Base-by-base conservation (phyloP, 2,329 filamentous ascomycete species). In the Epichloe gansuensis region DNA sequence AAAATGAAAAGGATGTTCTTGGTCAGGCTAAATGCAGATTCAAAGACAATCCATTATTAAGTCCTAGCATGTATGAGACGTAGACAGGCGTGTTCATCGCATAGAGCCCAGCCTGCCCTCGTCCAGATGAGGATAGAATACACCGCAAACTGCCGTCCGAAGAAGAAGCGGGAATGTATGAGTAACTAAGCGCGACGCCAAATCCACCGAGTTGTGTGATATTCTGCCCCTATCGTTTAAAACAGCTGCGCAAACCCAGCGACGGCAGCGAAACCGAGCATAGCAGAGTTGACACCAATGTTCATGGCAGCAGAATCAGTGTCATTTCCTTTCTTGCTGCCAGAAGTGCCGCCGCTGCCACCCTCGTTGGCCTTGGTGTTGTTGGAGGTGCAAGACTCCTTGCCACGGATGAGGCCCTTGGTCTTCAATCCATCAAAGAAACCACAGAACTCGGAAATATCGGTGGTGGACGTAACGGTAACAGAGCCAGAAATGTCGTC, bases 401-500 rank as follows among this genome's bases (percentile, higher is more conserved):
- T 57, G 58, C 78, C 80, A 52, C 67, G 61, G 45, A 71, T 65
- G 49, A 72, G 67, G 50, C 66, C 69, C 51, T 69, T 67, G 15
- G 67, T 55, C 57, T 66, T 65, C 37, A 63, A 58, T 38, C 75
- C 65, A 56, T 73, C 63, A 54, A 80, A 67, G 67, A 86, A 79
- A 35, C 65, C 59, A 50, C 69, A 65, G 75, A 86, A 81, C 53
- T 67, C 62, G 54, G 58, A 57, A 57, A 88, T 82, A 56, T 85
- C 75, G 55, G 75, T 76, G 51, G 83, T 86, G 59, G 78, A 83
- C 62, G 82, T 75, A 59, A 88, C 72, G 63, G 84, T 83, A 67
- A 88, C 86, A 56, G 80, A 80, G 70, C 88, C 88, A 64, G 78
- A 76, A 60, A 91, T 86, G 58, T 83, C 76, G 55, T 77, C 70